Base-by-base conservation (phyloP, 2,329 filamentous ascomycete genomes). In the Apiospora phragmitis region DNA sequence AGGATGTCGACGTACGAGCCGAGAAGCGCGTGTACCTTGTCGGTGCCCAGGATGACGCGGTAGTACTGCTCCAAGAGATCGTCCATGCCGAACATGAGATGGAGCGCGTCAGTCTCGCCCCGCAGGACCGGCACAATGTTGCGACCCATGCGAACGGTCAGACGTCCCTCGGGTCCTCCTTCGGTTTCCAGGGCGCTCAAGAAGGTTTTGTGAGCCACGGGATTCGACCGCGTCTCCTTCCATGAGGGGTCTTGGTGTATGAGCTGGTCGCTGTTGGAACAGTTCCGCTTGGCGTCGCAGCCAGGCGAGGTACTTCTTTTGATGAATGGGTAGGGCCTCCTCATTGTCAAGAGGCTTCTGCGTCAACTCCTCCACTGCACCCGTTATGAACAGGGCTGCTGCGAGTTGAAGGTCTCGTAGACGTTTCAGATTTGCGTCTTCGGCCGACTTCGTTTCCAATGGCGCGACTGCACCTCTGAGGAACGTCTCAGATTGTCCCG, bases 1-100 rank as follows among this genome's bases (percentile, higher is more conserved):
- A 78, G 73, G 49, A 72, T 74, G 66, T 74, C 75, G 68, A 78
- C 76, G 66, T 76, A 78, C 49, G 77, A 76, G 71, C 75, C 77
- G 51, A 77, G 75, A 49, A 76, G 72, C 0, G 77, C 75, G 32
- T 68, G 67, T 0, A 68, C 67, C 32, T 47, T 47, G 24, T 68
- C 67, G 18, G 67, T 68, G 9, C 67, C 67, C 29, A 68, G 43
- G 45, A 68, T 68, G 42, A 68, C 67, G 45, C 67, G 67, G 67
- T 68, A 68, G 67, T 68, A 68, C 16, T 68, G 42, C n/a, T 68
- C 67, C 0, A 68, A 45, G 12, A 68, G 43, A 32, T 68, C 45
- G 32, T 68, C 67, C 67, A 68, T 47, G 24, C 67, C 67, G 43
- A 68, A 68, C 67, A 68, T 68, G 18, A 68, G 67, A 16, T 68